Base-by-base conservation (phyloP, 306 rosid genomes). In the Trichosanthes truncata region DNA sequence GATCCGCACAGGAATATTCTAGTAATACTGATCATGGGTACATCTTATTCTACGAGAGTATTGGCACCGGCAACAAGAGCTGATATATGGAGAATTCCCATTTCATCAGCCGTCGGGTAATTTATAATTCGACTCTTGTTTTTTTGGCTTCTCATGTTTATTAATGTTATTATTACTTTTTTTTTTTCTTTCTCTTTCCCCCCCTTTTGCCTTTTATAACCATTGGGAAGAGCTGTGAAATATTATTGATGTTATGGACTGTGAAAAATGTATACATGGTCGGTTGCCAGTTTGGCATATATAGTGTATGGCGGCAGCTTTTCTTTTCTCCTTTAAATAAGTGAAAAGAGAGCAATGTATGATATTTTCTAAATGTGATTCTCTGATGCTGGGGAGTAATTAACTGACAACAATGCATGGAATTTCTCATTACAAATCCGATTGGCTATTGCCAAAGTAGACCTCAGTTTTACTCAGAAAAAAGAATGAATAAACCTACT, bases 1-100 rank as follows among this genome's bases (percentile, higher is more conserved):
- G 99, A 79, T 93, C 99, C 14, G 91, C 99, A 1, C 99, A 96
- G 83, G 99, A 96, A 83, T 96, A 89, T 86, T 91, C 99, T 17
- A 90, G 91, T 81, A 96, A 96, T 84, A 96, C 98, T 40, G 99
- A 96, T 82, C 97, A 96, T 18, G 99, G 99, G 20, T 96, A 96
- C 91, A 96, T 96, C 87, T 86, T 96, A 85, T 93, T 96, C 89
- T 96, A 96, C 53, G 97, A 93, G 91, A 90, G 94, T 88, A 91
- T 95, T 69, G 93, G 88, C 69, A 63, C 88, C 20, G 82, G 87
- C 83, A 84, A 83, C 91, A 83, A 49, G 89, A 91, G 89, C 84
- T 91, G 78, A 89, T 85, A 69, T 21, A 82, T 75, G 83, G 82
- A 55, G 45, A 29, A 74, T 74, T 51, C 62, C 56, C 56, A 56